Base-by-base conservation (phyloP, 352 stramenopile genomes). In the Achlya hypogyna region DNA sequence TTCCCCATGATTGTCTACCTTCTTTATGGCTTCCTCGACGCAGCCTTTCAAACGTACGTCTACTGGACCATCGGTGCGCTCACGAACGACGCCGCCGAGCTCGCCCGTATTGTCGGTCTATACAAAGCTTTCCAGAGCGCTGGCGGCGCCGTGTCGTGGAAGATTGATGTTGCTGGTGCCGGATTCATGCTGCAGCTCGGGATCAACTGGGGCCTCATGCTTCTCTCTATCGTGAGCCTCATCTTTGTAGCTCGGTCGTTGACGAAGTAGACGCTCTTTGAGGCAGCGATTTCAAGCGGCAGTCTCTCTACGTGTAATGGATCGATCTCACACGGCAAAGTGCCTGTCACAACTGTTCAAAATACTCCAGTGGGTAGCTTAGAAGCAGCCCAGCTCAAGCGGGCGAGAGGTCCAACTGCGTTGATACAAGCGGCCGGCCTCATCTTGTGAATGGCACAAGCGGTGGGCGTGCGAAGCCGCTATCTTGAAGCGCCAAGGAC, bases 51-150 rank as follows among this genome's bases (percentile, higher is more conserved):
- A 45, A 78, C 89, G 5, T 93, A 83, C 72, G 72, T 76, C 51
- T 93, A 91, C 69, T 96, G 87, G 85, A 75, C 88, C 51, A 77
- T 95, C 56, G 80, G 83, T 32, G 64, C 68, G 23, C 75, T 87
- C 8, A 77, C 73, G 4, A 72, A 65, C 1, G 69, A 70, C 27
- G 75, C 77, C 32, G 65, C 67, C 23, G 69, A 78, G 20, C 73
- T 80, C 31, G 74, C 74, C 20, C 75, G 81, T 51, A 79, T 83
- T 23, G 74, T 87, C 5, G 83, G 82, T 0, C 73, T 81, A 34
- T 93, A 89, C 74, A 93, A 95, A 63, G 63, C 69, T 28, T 62
- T 89, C 8, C 84, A 95, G 62, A 56, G 75, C 4, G 64, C 69
- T 5, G 78, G 69, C 27, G 74, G 75, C 0, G 74, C 75, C 0